phyloP scores from a whole-genome alignment of 257 asterid genomes.

The Rhazya stricta region DNA sequence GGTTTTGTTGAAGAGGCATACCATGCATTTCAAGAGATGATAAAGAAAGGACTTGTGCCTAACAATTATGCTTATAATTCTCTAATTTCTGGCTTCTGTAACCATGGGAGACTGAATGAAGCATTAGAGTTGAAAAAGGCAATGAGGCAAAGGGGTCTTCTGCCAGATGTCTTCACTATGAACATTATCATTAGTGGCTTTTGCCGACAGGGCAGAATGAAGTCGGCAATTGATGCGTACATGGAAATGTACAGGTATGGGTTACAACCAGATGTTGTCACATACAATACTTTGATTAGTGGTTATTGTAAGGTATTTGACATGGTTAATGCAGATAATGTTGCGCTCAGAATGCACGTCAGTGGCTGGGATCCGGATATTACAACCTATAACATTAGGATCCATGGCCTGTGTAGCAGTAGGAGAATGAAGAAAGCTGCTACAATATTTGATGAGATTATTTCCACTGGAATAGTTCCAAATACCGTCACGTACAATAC shows the following conservation, averaged over 20 bases:
- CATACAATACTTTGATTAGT: slow-evolving; percentile 78
- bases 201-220: slow-evolving; percentile 82
- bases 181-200: slow-evolving; percentile 76
- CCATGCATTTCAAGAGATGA: slow-evolving; percentile 46
- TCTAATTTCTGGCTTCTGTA: slow-evolving; percentile 69
- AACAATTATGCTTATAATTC: slow-evolving; percentile 82
- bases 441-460: slow-evolving; percentile 62
- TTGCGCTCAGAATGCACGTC: slow-evolving; percentile 46
- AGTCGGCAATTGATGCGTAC: slow-evolving; percentile 58
- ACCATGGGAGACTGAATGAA: slow-evolving; percentile 47
- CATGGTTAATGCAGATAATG: slow-evolving; percentile 58
- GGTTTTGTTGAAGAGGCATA: slow-evolving; percentile 67
- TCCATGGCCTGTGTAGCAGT: slow-evolving; percentile 69
- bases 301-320: slow-evolving; percentile 82
- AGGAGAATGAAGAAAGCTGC: slow-evolving; percentile 64
- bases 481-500: slow-evolving; percentile 85
- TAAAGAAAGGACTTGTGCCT: slow-evolving; percentile 60
- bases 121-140: slow-evolving; percentile 62
- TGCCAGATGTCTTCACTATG: slow-evolving; percentile 69
- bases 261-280: slow-evolving; percentile 63
- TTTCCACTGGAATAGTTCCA: slow-evolving; percentile 72
- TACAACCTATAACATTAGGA: slow-evolving; percentile 70
- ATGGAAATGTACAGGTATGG: slow-evolving; percentile 55
- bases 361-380: slow-evolving; percentile 81
- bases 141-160: slow-evolving; percentile 70